Percentiles rank a stretch among this genome's conserved stretches.
Conservation (phyloP, 352 stramenopile genomes). For the Phytophthora capsici region DNA sequence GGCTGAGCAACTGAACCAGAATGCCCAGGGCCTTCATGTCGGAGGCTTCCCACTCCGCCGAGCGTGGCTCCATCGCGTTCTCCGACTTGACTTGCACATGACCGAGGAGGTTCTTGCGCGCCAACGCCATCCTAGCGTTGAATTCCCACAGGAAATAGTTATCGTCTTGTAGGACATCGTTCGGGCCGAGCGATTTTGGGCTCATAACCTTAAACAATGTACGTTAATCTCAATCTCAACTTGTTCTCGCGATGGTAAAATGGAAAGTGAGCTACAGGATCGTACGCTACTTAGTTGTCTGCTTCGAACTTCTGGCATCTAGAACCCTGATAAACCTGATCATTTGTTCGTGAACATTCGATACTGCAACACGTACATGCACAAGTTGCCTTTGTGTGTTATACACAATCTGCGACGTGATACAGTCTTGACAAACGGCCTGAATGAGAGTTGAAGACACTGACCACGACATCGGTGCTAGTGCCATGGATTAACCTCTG, state of each 20-base stretch:
- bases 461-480: too few species aligned
- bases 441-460: too few species aligned
- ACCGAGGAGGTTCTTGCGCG: background rate
- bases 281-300: background rate
- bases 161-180: background rate
- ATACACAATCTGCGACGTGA: background rate
- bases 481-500: too few species aligned
- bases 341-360: background rate
- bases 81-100: background rate
- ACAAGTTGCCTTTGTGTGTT: conserved; percentile 1
- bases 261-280: background rate
- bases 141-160: conserved; percentile 8
- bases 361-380: background rate
- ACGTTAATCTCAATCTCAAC: background rate
- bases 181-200: background rate
- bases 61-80: too few species aligned
- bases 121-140: background rate
- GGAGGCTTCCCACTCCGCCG: background rate
- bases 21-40: background rate
- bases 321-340: background rate
- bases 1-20: background rate
- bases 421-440: too few species aligned
- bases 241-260: background rate
- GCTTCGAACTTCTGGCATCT: background rate
- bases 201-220: conserved; percentile 1